Evolutionary conservation across 306 rosid species (phyloP).

Genomic region (Medicago arabica): DNA sequence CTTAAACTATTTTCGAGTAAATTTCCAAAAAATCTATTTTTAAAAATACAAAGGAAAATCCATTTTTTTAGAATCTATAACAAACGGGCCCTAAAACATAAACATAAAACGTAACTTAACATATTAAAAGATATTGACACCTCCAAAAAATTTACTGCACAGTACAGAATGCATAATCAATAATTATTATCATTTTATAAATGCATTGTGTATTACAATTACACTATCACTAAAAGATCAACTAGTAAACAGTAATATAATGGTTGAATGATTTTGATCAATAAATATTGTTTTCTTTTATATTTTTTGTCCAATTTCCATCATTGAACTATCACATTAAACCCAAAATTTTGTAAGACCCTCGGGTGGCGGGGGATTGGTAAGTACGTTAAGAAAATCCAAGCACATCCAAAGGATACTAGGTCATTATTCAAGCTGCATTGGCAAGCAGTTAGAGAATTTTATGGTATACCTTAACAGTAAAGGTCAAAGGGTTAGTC

Average conservation of each 20-base stretch:
- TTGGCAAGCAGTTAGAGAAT: conserved; percentile 7
- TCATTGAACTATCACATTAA: neutral
- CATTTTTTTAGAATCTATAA: no score
- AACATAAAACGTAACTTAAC: conserved; percentile 1
- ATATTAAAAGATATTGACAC: neutral
- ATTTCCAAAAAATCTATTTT: no score
- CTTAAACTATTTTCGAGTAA: no score
- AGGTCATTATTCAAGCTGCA: conserved; percentile 23
- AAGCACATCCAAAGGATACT: neutral
- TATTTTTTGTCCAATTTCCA: neutral
- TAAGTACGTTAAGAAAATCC: neutral
- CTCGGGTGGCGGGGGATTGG: neutral
- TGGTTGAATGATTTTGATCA: neutral
- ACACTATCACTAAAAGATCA: neutral
- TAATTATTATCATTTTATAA: conserved; percentile 6
- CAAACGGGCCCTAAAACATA: no score
- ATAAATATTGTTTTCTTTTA: neutral
- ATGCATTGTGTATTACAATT: neutral
- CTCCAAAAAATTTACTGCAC: neutral
- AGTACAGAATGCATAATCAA: conserved; percentile 28
- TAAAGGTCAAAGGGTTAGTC: conserved; percentile 76
- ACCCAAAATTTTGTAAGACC: neutral
- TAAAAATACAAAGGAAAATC: no score
- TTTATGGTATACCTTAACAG: conserved; percentile 69
- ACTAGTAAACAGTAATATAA: neutral